Evolutionary conservation across 148 eudicot genomes (phyloP), one percentile per base, ranked within the genome.

Genomic region (Camellia sinensis): DNA sequence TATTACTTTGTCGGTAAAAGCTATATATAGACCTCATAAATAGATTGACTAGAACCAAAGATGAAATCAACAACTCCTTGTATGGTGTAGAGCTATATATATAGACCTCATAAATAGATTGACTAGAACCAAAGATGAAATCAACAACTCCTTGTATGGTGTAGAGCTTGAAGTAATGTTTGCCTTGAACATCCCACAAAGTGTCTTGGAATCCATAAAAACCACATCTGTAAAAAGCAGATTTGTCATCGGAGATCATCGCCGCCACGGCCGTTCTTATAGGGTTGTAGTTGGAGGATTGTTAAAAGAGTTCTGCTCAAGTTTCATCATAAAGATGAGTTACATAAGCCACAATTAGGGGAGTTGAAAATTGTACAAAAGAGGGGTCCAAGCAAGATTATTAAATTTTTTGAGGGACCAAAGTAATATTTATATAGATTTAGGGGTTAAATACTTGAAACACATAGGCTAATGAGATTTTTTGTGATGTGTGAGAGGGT

Each of bases 61-160:
- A 91, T 86, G 83, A 91, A 91, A 81, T 91, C 94, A 44, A 88
- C 87, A 1, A 89, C 86, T 13, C 94, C 94, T 29, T 87, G 87
- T 44, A 91, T 89, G 43, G 80, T n/a, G n/a, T n/a, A n/a, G n/a
- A n/a, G n/a, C n/a, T n/a, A n/a, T n/a, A n/a, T n/a, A n/a, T n/a
- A n/a, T n/a, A 50, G 45, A 89, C 94, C 92, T 89, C 87, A 41
- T 89, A 91, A 22, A 88, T 75, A 64, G 94, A 88, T 81, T 74
- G 86, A 43, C 89, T 91, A 67, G 80, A 67, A 29, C 94, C 92
- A 73, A 88, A 89, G 67, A 91, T 86, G 83, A 91, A 91, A 81
- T 91, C 94, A 44, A 88, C 88, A 1, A 90, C 86, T 14, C 94
- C 94, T 29, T 87, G 86, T 44, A 91, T 89, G 43, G 80, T 74